Percentiles rank a stretch among this genome's conserved stretches.
Evolutionary conservation across 2,329 filamentous ascomycete species (phyloP).

Genomic region (Trichothecium sympodiale): DNA sequence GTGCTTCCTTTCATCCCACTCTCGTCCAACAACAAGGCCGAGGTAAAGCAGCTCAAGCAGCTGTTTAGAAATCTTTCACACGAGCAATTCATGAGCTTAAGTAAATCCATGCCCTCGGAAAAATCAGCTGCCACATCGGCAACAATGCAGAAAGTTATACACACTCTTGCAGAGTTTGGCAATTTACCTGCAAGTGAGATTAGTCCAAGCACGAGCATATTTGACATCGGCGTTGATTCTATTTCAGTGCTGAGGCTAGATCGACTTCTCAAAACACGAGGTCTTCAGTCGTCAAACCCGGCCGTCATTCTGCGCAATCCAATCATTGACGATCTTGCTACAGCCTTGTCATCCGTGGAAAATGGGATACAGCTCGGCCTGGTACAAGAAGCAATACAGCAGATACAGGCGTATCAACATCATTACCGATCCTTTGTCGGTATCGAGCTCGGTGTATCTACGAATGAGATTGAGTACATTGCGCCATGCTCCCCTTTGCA

Average conservation of each 20-base stretch:
- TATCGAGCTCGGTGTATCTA: slow-evolving; percentile 36
- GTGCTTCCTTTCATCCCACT: slow-evolving; percentile 62
- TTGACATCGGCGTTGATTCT: slow-evolving; percentile 80
- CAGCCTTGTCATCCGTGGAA: slow-evolving; percentile 16
- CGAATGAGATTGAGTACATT: slow-evolving; percentile 55
- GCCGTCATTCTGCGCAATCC: slow-evolving; percentile 57
- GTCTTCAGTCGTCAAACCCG: slow-evolving; percentile 49
- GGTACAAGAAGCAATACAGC: slow-evolving; percentile 42
- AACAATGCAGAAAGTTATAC: slow-evolving; percentile 36
- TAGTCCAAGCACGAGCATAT: slow-evolving; percentile 50
- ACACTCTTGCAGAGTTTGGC: slow-evolving; percentile 41
- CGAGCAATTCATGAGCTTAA: slow-evolving; percentile 42
- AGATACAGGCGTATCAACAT: slow-evolving; percentile 53
- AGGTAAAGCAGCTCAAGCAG: slow-evolving; percentile 55
- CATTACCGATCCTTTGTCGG: slow-evolving; percentile 43
- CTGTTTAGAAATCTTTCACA: slow-evolving; percentile 53
- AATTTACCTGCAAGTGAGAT: too few relatives aligned
- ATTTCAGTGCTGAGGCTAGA: slow-evolving; percentile 69
- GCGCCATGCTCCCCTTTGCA: slow-evolving; percentile 79
- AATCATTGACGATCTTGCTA: slow-evolving; percentile 34
- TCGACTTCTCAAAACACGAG: slow-evolving; percentile 48
- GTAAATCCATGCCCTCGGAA: slow-evolving; percentile 9
- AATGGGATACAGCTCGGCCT: slow-evolving; percentile 4
- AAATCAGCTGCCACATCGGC: slow-evolving; percentile 12
- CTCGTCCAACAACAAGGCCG: slow-evolving; percentile 82